Evolutionary conservation across 2,329 filamentous ascomycete genomes (phyloP).

Genomic region (Fusarium marasasianum): DNA sequence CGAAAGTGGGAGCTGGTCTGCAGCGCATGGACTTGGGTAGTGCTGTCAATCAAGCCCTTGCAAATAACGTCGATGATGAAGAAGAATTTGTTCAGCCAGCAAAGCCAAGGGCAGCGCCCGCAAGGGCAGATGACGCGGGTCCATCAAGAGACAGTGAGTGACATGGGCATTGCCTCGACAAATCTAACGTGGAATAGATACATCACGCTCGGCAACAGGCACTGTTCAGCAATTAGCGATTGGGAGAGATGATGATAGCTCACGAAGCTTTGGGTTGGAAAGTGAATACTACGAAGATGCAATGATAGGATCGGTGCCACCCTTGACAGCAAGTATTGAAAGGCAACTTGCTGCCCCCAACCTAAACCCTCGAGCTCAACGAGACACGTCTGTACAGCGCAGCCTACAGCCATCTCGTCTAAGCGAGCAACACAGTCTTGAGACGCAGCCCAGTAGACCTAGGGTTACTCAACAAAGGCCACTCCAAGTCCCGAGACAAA

Average conservation of each 20-base stretch:
- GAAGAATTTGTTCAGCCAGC: constrained; percentile 30
- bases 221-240: constrained; percentile 2
- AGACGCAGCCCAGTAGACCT: background rate
- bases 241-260: constrained; percentile 45
- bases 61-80: constrained; percentile 26
- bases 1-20: constrained; percentile 35
- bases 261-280: constrained; percentile 50
- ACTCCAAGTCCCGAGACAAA: background rate
- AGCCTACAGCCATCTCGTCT: background rate
- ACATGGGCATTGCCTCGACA: background rate
- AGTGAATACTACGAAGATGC: constrained; percentile 50
- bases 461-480: background rate
- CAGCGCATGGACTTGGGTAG: constrained; percentile 41
- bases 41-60: constrained; percentile 45
- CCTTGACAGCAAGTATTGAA: constrained; percentile 1
- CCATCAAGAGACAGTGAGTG: constrained; percentile 29
- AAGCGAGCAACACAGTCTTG: background rate
- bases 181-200: constrained; percentile 14
- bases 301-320: constrained; percentile 47
- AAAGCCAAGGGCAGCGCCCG: background rate
- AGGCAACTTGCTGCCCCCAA: background rate
- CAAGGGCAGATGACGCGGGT: constrained; percentile 35
- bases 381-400: background rate
- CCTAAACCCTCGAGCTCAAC: background rate
- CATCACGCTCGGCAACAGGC: background rate